phyloP scores from a whole-genome alignment of 768 basidiomycete genomes.

The Boletus pseudopeckii region DNA sequence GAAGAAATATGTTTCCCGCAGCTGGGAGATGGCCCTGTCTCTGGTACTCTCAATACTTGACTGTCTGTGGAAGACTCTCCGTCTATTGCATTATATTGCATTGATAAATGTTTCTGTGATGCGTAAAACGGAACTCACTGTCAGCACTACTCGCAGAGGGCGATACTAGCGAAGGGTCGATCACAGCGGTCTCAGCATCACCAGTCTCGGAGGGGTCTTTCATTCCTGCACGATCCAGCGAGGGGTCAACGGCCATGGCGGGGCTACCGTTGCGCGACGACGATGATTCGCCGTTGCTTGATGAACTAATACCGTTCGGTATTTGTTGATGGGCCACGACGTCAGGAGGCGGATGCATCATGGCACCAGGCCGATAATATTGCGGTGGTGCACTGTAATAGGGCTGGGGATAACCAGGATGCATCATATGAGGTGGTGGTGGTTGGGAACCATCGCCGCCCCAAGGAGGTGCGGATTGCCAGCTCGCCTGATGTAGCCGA shows the following conservation, averaged over 20 bases:
- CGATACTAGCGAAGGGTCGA: conserved; percentile 39
- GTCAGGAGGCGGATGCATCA: conserved; percentile 24
- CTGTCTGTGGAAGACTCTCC: conserved; percentile 21
- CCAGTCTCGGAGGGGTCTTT: conserved; percentile 10
- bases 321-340: conserved; percentile 18
- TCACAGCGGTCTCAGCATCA: conserved; percentile 25
- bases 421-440: conserved; percentile 30
- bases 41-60: conserved; percentile 5
- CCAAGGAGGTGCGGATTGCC: conserved; percentile 37
- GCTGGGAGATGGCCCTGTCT: conserved; percentile 7
- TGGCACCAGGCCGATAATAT: conserved; percentile 44
- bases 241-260: conserved; percentile 24
- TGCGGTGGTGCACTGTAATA: conserved; percentile 38
- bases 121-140: conserved; percentile 19
- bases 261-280: conserved; percentile 29
- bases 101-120: conserved; percentile 32
- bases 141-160: conserved; percentile 12
- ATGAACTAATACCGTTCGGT: conserved; percentile 21
- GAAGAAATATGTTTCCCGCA: conserved; percentile 4
- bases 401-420: conserved; percentile 37
- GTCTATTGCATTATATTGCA: conserved; percentile 34
- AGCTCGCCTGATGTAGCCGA: conserved; percentile 42
- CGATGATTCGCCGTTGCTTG: conserved; percentile 26
- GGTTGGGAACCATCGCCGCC: conserved; percentile 35
- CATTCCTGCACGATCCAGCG: conserved; percentile 15